A percentile compares a stretch with the other conserved stretches of the same genome.
Conservation (phyloP, 352 stramenopile genomes). For the Pythium monospermum region DNA sequence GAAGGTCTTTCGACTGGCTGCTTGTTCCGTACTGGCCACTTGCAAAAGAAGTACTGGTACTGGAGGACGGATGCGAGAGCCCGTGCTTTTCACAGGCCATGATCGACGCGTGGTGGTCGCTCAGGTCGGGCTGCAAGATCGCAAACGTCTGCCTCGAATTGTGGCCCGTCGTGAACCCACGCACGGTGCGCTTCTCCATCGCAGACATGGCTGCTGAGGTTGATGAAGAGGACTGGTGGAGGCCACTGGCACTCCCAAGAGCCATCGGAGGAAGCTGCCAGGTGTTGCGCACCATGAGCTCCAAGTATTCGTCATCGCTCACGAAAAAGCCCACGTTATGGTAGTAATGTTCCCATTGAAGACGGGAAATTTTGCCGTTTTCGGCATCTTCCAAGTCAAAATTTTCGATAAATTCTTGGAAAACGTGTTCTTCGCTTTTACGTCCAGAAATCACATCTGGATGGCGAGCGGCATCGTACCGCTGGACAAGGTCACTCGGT, state of each 20-base stretch:
- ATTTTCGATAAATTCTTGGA: slow-evolving; percentile 75
- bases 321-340: slow-evolving; percentile 86
- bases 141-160: slow-evolving; percentile 51
- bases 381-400: slow-evolving; percentile 51
- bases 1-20: slow-evolving; percentile 60
- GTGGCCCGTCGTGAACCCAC: slow-evolving; percentile 33
- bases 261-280: slow-evolving; percentile 41
- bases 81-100: slow-evolving; percentile 21
- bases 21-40: background rate
- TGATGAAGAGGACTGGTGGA: too few relatives aligned
- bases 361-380: slow-evolving; percentile 31
- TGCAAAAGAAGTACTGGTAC: slow-evolving; percentile 7
- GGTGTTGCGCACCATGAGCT: slow-evolving; percentile 86
- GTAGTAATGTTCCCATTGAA: slow-evolving; percentile 84
- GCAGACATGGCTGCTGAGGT: too few relatives aligned
- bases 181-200: slow-evolving; percentile 18
- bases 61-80: slow-evolving; percentile 5
- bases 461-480: slow-evolving; percentile 63
- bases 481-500: slow-evolving; percentile 54
- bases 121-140: slow-evolving; percentile 58
- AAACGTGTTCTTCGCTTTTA: slow-evolving; percentile 47
- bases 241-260: background rate
- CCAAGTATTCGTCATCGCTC: slow-evolving; percentile 87
- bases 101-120: slow-evolving; percentile 28
- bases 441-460: slow-evolving; percentile 68